A percentile compares a stretch with the other conserved stretches of the same genome.
Conservation (phyloP, 352 stramenopile species). For the Hyaloperonospora brassicae region DNA sequence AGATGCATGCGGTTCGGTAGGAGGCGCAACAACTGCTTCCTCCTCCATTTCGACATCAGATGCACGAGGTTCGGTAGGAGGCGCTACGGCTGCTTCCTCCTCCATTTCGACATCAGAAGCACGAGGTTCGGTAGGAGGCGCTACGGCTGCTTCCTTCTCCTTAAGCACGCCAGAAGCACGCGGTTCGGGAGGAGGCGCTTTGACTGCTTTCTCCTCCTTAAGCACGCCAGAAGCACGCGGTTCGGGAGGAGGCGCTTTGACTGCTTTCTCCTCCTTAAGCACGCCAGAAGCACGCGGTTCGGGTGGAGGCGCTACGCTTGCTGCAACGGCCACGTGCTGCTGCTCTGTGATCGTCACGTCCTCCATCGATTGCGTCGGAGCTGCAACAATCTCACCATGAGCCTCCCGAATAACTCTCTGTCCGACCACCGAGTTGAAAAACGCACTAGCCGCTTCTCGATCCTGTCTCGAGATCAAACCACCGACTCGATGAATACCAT, state of each 20-base stretch:
- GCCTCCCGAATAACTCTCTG: slow-evolving; percentile 57
- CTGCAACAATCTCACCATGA: slow-evolving; percentile 28
- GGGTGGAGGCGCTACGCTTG: slow-evolving; percentile 9
- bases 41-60: slow-evolving; percentile 13
- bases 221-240: too few relatives aligned
- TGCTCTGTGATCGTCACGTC: slow-evolving; percentile 31
- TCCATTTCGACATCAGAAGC: too few relatives aligned
- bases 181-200: too few relatives aligned
- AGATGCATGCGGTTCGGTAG: slow-evolving; percentile 23
- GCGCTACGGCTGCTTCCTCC: too few relatives aligned
- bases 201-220: too few relatives aligned
- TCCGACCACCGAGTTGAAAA: slow-evolving; percentile 70
- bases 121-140: too few relatives aligned
- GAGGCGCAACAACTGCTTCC: not conserved
- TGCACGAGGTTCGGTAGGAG: slow-evolving; percentile 23
- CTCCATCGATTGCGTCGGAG: slow-evolving; percentile 41
- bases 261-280: too few relatives aligned
- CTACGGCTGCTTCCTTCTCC: too few relatives aligned
- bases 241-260: too few relatives aligned
- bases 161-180: too few relatives aligned
- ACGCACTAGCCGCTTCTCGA: slow-evolving; percentile 57
- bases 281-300: too few relatives aligned
- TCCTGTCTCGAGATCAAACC: slow-evolving; percentile 39
- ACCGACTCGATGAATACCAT: not conserved
- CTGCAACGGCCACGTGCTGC: slow-evolving; percentile 12